Base-by-base conservation (phyloP, 1,139 yeast genomes). In the Pneumocystis murina region DNA sequence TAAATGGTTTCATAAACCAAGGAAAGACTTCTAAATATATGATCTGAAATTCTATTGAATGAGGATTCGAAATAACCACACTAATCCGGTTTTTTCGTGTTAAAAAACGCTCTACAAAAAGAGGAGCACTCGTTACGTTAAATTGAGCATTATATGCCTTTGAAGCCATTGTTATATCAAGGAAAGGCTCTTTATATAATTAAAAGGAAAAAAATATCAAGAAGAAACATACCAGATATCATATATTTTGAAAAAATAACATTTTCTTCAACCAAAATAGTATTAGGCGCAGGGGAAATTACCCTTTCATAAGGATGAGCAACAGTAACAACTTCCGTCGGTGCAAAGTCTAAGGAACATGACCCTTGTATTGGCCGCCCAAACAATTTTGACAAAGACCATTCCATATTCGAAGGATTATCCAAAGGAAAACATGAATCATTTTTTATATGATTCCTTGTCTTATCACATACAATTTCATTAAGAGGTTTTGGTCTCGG, bases 1-100 rank as follows among this genome's bases (percentile, higher is more conserved):
- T 75, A 71, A 87, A 92, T 2, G 89, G 75, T 68, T 94, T 82
- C 83, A 91, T 85, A 72, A 83, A 92, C 98, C 98, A 92, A 0
- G 99, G 99, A 43, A 90, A 77, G 0, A 90, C 80, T 73, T 92
- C 97, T 70, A 85, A 85, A 70, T 87, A 87, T 1, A 83, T 76
- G 63, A 90, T 77, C 3, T 75, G 74, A 0, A 84, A 80, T 0
- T 80, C 73, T 17, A 74, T 71, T 7, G 63, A 40, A 0, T 82
- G 75, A 0, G 91, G 88, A 71, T 92, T 94, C 28, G 78, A 77
- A 70, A 91, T 81, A 8, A 84, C 17, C 7, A 48, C 55, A 12
- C 7, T 48, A 12, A 48, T 24, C 6, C 17, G 55, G 16, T 48
- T 48, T 48, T 48, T 48, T 12, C 97, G 97, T 0, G 96, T 88